These are phyloP conservation scores for Beauveria pseudobassiana DNA, from an alignment of 2,329 filamentous ascomycete genomes.

Conservation along the genomic window DNA sequence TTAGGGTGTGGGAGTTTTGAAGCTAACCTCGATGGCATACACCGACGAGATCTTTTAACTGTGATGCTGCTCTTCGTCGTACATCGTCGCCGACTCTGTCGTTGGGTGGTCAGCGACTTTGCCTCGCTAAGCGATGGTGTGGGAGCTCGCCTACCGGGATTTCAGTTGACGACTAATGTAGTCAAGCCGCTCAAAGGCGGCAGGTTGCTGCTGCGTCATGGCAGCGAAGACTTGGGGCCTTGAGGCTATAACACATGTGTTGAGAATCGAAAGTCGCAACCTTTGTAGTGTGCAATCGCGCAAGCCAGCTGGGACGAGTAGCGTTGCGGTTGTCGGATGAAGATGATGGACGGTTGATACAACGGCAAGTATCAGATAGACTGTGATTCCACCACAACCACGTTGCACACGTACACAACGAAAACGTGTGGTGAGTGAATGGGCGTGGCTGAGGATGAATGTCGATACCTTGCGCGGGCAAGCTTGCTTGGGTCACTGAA, in stretches of 20 bases:
- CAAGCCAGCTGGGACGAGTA: no score
- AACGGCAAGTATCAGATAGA: background rate
- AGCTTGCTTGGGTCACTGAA: background rate
- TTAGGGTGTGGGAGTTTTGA: background rate
- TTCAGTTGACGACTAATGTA: conserved; percentile 46
- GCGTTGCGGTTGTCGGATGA: background rate
- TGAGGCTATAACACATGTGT: background rate
- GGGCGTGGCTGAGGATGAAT: conserved; percentile 1
- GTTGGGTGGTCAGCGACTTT: background rate
- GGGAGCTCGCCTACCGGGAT: conserved; percentile 37
- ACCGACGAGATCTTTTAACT: conserved; percentile 48
- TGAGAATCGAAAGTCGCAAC: background rate
- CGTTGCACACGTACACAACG: background rate
- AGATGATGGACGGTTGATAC: background rate
- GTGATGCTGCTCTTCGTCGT: conserved; percentile 43
- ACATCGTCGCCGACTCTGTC: conserved; percentile 37
- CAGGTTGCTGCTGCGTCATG: conserved; percentile 40
- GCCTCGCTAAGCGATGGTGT: background rate
- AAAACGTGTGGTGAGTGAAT: background rate
- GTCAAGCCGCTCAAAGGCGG: conserved; percentile 49
- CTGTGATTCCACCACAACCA: background rate
- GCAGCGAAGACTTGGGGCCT: conserved; percentile 14
- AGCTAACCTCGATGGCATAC: conserved; percentile 47
- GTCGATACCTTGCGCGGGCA: background rate
- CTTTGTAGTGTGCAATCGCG: background rate